Evolutionary conservation across 345 rosid genomes (phyloP), one percentile per base, ranked within the genome.

Genomic region (Raphanus sativus): DNA sequence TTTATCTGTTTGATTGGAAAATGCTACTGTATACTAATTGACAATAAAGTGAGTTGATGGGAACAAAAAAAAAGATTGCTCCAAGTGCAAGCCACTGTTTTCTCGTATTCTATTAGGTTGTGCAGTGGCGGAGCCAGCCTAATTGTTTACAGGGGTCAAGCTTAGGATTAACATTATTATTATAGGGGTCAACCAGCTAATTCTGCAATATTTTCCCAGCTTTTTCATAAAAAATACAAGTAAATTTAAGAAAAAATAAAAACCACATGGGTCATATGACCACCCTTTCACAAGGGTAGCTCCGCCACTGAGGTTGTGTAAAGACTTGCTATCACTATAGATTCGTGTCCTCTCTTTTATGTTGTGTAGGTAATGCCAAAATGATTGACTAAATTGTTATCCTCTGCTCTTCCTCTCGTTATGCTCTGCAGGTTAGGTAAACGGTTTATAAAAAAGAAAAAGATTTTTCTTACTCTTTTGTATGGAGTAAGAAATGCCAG

Each of bases 401-500:
- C 69, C 30, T 71, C 52, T 54, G 61, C 54, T 40, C 10, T 21
- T 21, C 34, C 11, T 15, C 30, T 60, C 74, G 67, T 72, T 74
- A 69, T 68, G 59, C 75, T 15, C 75, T 17, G 65, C 86, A 89
- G 96, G 78, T 76, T 69, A 81, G 71, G 82, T 64, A 77, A 62
- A 81, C 73, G 67, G 76, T 54, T 70, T 58, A 42, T 17, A 12
- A 72, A 72, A 77, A 80, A 77, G 83, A 81, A 48, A 76, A 71
- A 50, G 25, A 71, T 28, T 87, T 77, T 80, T 87, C 81, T 85
- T 85, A 86, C 89, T 85, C 93, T 84, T n/a, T 86, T 94, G 93
- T 91, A 91, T 94, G 98, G 96, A 88, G 73, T 94, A 89, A 94
- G 86, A 86, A 94, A 94, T 94, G 98, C 98, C 98, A 60, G 96